Base-by-base conservation (phyloP, 495 filamentous ascomycete genomes). In the Aspergillus homomorphus region DNA sequence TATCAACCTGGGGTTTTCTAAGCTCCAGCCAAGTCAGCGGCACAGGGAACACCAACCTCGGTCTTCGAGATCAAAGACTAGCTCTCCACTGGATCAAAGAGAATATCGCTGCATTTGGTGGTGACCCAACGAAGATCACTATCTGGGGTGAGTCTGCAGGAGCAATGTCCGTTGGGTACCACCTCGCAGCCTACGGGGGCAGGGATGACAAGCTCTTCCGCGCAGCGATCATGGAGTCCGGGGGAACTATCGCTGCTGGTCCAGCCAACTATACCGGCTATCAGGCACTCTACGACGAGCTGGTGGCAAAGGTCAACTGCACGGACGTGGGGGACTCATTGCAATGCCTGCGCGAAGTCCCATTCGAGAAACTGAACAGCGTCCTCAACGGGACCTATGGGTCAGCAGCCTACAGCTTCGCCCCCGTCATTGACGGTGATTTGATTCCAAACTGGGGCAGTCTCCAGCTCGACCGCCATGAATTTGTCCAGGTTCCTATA, bases 51-150 rank as follows among this genome's bases (percentile, higher is more conserved):
- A 76, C 80, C 9, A 88, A 88, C 57, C 66, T 86, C 14, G 83
- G 82, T 20, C 69, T 86, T 7, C 65, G 76, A 28, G 85, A 87
- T 59, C 84, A 87, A 59, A 69, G 84, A 19, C 66, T 86, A n/a
- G 84, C 82, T 0, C 66, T 88, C 33, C 77, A 84, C 21, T 88
- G 84, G 85, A 67, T 87, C 4, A 71, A 80, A 41, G 80, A 83
- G 44, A 82, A 85, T 44, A 85, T 86, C 53, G 74, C 57, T 3
- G 69, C 73, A 7, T 85, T 86, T 62, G 77, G 80, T 9, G 80
- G 84, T 1, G 77, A 84, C 46, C 76, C 80, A 1, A 78, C 76
- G 57, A 75, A 84, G 50, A 84, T 90, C 16, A 89, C 86, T 38
- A 87, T 89, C 61, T 87, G 84, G 81, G 88, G 87, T 52, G 85